Evolutionary conservation across 306 rosid species (phyloP).

Genomic region (Trifolium fragiferum): DNA sequence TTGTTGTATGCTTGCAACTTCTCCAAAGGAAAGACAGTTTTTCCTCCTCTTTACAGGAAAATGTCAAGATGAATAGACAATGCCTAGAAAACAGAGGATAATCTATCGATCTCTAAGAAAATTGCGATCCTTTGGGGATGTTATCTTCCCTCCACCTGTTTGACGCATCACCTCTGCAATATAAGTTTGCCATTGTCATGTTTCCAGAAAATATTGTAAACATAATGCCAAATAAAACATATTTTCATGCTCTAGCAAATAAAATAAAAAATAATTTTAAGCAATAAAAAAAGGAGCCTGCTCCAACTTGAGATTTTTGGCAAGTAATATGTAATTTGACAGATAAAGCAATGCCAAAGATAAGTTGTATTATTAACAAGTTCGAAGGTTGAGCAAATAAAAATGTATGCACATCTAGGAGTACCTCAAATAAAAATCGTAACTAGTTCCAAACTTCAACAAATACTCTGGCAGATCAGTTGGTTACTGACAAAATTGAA

Average conservation of each 20-base stretch:
- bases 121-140: constrained; percentile 64
- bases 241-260: background rate
- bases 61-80: constrained; percentile 40
- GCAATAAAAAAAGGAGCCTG: background rate
- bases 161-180: constrained; percentile 82
- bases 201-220: constrained; percentile 33
- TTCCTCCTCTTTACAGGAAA: constrained; percentile 44
- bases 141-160: constrained; percentile 67
- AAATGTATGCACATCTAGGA: constrained; percentile 9
- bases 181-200: constrained; percentile 37
- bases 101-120: constrained; percentile 48
- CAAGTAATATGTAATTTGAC: constrained; percentile 1
- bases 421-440: background rate
- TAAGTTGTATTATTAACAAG: background rate
- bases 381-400: background rate
- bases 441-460: constrained; percentile 1
- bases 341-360: constrained; percentile 8
- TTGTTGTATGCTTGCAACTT: constrained; percentile 42
- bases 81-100: constrained; percentile 42
- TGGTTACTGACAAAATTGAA: constrained; percentile 1
- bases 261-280: constrained; percentile 21
- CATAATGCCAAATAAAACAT: constrained; percentile 3
- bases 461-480: background rate
- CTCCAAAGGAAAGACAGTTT: constrained; percentile 42
- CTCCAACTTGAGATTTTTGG: background rate